Percentiles rank a stretch among this genome's conserved stretches.
phyloP scores from a whole-genome alignment of 2,329 filamentous ascomycete genomes.

The Fusarium decemcellulare region DNA sequence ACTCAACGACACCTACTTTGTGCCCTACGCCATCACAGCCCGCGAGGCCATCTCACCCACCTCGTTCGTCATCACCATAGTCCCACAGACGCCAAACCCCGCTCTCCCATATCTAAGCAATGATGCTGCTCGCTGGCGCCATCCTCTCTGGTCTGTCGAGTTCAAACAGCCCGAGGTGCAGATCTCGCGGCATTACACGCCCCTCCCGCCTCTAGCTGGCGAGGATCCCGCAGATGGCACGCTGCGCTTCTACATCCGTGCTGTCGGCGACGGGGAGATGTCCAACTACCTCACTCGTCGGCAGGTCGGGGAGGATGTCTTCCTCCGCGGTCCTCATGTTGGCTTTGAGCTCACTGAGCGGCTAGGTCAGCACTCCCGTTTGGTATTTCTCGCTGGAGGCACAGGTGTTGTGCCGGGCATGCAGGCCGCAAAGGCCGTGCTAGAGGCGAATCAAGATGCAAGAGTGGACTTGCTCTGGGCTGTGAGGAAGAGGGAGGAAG shows the following conservation, averaged over 20 bases:
- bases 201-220: slow-evolving; percentile 72
- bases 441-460: slow-evolving; percentile 53
- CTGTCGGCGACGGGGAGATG: slow-evolving; percentile 85
- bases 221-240: slow-evolving; percentile 54
- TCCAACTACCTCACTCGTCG: slow-evolving; percentile 83
- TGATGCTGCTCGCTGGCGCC: slow-evolving; percentile 44
- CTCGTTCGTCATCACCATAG: slow-evolving; percentile 77
- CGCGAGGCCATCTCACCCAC: slow-evolving; percentile 76
- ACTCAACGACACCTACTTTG: slow-evolving; percentile 74
- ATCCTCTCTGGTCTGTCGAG: slow-evolving; percentile 88
- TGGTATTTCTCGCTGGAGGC: slow-evolving; percentile 91
- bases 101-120: slow-evolving; percentile 47
- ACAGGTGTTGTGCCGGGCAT: slow-evolving; percentile 93
- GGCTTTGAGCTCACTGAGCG: slow-evolving; percentile 69
- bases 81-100: slow-evolving; percentile 54
- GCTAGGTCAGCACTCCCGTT: slow-evolving; percentile 51
- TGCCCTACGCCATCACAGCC: slow-evolving; percentile 74
- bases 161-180: slow-evolving; percentile 96
- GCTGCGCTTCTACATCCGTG: slow-evolving; percentile 84
- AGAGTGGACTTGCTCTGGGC: slow-evolving; percentile 86
- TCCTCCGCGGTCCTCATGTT: slow-evolving; percentile 83
- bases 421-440: slow-evolving; percentile 79
- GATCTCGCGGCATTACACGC: slow-evolving; percentile 93
- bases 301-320: slow-evolving; percentile 73
- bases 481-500: slow-evolving; percentile 70